These are phyloP conservation scores for Acer negundo DNA, from an alignment of 345 rosid genomes.

Conservation along the genomic window DNA sequence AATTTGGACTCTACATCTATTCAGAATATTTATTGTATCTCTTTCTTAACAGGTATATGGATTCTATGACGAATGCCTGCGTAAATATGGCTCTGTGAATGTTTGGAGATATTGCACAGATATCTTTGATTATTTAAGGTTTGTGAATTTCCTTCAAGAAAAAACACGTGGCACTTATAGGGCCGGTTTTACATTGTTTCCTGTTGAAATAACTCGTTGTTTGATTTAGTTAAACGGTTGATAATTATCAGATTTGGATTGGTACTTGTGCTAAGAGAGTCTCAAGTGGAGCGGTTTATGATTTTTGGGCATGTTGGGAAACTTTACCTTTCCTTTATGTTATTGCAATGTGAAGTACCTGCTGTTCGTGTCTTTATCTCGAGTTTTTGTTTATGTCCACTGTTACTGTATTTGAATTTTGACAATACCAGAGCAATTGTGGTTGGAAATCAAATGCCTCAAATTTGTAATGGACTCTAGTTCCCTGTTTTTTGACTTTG, in stretches of 20 bases:
- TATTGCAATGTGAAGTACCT: conserved; percentile 5
- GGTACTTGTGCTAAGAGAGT: background rate
- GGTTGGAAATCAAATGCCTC: background rate
- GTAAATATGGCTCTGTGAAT: conserved; percentile 93
- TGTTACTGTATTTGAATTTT: background rate
- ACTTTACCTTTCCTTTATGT: background rate
- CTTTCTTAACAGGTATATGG: conserved; percentile 76
- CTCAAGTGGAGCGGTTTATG: background rate
- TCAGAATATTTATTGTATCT: conserved; percentile 21
- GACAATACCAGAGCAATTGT: background rate
- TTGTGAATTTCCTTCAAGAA: conserved; percentile 19
- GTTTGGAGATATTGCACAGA: conserved; percentile 99
- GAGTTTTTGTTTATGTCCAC: conserved; percentile 4
- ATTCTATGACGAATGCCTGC: conserved; percentile 95
- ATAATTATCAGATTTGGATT: conserved; percentile 1
- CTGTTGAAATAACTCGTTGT: background rate
- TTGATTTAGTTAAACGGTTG: background rate
- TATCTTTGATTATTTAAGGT: conserved; percentile 96
- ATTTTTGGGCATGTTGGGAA: background rate
- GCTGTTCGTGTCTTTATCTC: background rate
- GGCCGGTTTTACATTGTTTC: background rate
- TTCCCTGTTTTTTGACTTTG: background rate
- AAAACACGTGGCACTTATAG: background rate
- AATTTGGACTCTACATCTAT: conserved; percentile 16
- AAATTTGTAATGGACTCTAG: background rate